Percentiles rank a stretch among this genome's conserved stretches.
Evolutionary conservation across 495 filamentous ascomycete species (phyloP).

Genomic region (Hypoxylon crocopeplum): DNA sequence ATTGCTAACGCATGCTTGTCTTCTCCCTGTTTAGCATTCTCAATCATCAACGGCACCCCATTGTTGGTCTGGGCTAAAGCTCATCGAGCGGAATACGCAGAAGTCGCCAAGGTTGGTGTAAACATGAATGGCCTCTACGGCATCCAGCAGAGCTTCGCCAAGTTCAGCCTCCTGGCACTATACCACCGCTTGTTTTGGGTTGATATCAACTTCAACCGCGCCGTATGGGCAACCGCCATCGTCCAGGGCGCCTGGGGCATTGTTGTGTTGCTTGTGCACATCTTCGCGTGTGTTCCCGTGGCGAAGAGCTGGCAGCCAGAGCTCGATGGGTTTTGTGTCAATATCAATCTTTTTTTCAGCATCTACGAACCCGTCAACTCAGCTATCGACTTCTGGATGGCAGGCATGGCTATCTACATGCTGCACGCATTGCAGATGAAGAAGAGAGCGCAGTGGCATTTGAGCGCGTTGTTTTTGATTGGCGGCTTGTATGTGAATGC

Average conservation of each 20-base stretch:
- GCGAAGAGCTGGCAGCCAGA: conserved; percentile 12
- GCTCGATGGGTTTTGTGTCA: conserved; percentile 1
- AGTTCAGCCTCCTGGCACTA: too few relatives aligned
- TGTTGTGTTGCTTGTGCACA: not conserved
- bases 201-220: too few relatives aligned
- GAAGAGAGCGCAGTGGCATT: conserved; percentile 6
- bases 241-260: conserved; percentile 2
- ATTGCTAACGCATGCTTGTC: too few relatives aligned
- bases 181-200: too few relatives aligned
- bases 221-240: too few relatives aligned
- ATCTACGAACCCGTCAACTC: conserved; percentile 17
- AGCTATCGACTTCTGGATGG: conserved; percentile 29
- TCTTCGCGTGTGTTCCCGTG: conserved; percentile 21
- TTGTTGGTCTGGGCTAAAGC: too few relatives aligned
- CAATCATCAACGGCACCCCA: too few relatives aligned
- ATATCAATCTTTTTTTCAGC: conserved; percentile 1
- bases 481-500: conserved; percentile 25
- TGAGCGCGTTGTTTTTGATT: conserved; percentile 15
- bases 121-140: conserved; percentile 11
- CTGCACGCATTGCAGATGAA: conserved; percentile 9
- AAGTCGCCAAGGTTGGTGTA: too few relatives aligned
- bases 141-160: not conserved
- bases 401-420: conserved; percentile 13
- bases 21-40: too few relatives aligned
- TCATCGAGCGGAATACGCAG: too few relatives aligned